Conservation (phyloP, 2,329 filamentous ascomycete species). For the Trichoderma sp. region DNA sequence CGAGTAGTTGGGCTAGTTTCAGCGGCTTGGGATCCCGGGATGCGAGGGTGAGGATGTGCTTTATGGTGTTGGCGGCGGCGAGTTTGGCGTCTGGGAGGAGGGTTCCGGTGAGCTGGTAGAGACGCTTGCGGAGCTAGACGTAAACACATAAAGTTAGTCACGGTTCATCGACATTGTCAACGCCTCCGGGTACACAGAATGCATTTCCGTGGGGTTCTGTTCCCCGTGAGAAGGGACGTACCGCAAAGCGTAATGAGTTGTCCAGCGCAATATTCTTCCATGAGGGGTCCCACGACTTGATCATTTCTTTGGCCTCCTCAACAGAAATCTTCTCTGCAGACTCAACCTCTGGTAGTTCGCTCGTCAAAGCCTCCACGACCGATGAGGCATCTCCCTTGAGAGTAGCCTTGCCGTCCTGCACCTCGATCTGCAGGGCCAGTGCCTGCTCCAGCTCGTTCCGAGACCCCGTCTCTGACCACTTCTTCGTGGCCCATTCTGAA, state of each 20-base stretch:
- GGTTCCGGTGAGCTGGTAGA: slow-evolving; percentile 78
- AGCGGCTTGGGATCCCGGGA: slow-evolving; percentile 56
- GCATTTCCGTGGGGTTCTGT: too few species aligned
- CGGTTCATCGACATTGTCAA: neutral
- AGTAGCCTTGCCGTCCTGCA: slow-evolving; percentile 45
- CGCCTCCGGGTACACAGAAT: neutral
- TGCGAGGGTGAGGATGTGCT: slow-evolving; percentile 56
- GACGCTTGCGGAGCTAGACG: slow-evolving; percentile 73
- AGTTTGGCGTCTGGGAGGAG: slow-evolving; percentile 72
- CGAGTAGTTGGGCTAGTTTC: slow-evolving; percentile 65
- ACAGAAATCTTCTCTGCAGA: slow-evolving; percentile 33
- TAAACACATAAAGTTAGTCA: neutral
- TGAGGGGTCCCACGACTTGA: slow-evolving; percentile 51
- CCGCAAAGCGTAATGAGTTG: slow-evolving; percentile 71
- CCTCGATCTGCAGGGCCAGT: slow-evolving; percentile 42
- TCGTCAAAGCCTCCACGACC: slow-evolving; percentile 39
- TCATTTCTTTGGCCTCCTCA: slow-evolving; percentile 46
- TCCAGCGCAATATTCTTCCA: slow-evolving; percentile 62
- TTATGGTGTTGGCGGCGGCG: slow-evolving; percentile 54
- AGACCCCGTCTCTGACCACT: slow-evolving; percentile 36
- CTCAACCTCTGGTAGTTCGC: slow-evolving; percentile 34
- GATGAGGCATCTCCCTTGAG: slow-evolving; percentile 42
- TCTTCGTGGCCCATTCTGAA: slow-evolving; percentile 37
- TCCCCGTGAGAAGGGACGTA: slow-evolving; percentile 47
- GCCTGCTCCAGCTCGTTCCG: slow-evolving; percentile 40